Evolutionary conservation across 2,329 filamentous ascomycete species (phyloP).

Genomic region (Colletotrichum tropicale): DNA sequence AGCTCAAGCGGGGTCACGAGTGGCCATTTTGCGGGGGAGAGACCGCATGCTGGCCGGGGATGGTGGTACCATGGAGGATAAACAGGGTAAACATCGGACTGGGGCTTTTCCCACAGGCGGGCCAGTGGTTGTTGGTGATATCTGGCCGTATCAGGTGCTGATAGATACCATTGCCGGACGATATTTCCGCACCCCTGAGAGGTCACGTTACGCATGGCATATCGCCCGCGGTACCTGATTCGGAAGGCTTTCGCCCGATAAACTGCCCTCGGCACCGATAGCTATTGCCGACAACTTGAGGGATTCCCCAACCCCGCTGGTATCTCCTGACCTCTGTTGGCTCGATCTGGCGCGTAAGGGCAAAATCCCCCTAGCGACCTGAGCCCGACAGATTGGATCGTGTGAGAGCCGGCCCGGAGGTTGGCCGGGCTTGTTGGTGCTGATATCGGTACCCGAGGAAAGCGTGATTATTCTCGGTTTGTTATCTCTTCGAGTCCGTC

Average conservation of each 20-base stretch:
- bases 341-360: not conserved
- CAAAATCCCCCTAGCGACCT: not conserved
- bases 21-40: slow-evolving; percentile 1
- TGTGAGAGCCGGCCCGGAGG: not conserved
- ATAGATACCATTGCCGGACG: not conserved
- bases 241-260: not conserved
- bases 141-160: not conserved
- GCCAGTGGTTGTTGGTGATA: not conserved
- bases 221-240: not conserved
- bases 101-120: not conserved
- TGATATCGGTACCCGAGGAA: not conserved
- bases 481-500: not conserved
- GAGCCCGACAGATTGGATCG: not conserved
- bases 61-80: not conserved
- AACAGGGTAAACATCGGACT: not conserved
- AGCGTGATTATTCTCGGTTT: not conserved
- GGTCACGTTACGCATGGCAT: not conserved
- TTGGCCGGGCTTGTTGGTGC: not conserved
- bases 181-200: not conserved
- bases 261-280: not conserved
- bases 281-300: not conserved
- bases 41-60: not conserved
- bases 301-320: not conserved
- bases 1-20: not conserved
- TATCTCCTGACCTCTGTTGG: not conserved